Base-by-base conservation (phyloP, 192 early-diverging fungal genomes). In the Coemansia furcata region DNA sequence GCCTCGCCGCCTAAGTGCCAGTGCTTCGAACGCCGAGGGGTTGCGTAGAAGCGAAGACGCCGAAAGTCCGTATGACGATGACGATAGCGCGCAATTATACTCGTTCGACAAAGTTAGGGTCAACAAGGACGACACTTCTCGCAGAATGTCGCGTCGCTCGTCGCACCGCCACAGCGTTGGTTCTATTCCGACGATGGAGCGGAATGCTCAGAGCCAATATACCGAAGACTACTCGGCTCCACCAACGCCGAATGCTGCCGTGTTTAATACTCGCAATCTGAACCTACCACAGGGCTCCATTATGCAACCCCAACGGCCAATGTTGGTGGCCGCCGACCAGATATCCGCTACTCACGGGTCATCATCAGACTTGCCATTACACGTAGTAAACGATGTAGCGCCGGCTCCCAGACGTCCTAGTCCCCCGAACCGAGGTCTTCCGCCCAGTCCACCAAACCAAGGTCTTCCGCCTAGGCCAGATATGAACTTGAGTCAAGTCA, bases 51-150 rank as follows among this genome's bases (percentile, higher is more conserved):
- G 32, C 35, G 15, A 38, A n/a, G 69, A 63, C n/a, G 55, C 60
- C 1, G 75, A 79, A 9, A 65, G 68, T 55, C 55, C 57, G 52
- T 49, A 65, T 42, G 73, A 75, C 9, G 55, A 64, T n/a, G 63
- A 68, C 62, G 75, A 72, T 10, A 60, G 62, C 58, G 62, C 62
- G 29, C 71, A 67, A 23, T n/a, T 79, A 32, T 69, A 67, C 47
- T 70, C 71, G 19, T 79, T 79, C 26, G 71, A 79, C 37, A 70
- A 49, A 39, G 68, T 79, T 55, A 79, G 52, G 46, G 71, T 79
- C 23, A 60, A 43, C 12, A 36, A 60, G 37, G 58, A 60, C 10
- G 36, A 60, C 21, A 14, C 11, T 33, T 33, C 58, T 37, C 35
- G 33, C 2, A 60, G 58, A 60, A 15, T 39, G 33, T 60, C 58